Percentiles rank a stretch among this genome's conserved stretches.
Evolutionary conservation across 139 green algal species (phyloP).

Genomic region (Chlorella sp.): DNA sequence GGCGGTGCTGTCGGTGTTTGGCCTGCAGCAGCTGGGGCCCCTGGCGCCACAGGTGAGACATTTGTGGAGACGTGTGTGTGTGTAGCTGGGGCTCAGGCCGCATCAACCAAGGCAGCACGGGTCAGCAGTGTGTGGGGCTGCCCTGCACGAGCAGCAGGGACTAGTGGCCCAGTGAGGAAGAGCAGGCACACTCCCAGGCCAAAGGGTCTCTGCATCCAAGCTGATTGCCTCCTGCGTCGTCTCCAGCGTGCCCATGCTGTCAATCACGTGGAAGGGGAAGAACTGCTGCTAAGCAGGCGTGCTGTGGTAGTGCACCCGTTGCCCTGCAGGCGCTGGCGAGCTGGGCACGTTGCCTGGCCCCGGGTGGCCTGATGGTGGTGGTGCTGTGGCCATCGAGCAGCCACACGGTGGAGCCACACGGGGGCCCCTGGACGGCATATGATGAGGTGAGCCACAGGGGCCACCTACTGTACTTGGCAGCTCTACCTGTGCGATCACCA

Average conservation of each 20-base stretch:
- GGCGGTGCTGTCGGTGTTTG: slow-evolving; percentile 29
- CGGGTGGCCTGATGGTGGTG: slow-evolving; percentile 22
- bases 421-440: slow-evolving; percentile 17
- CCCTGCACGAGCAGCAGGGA: neutral
- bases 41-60: slow-evolving; percentile 23
- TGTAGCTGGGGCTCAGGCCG: too few relatives aligned
- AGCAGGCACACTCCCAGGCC: neutral
- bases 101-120: too few relatives aligned
- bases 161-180: neutral
- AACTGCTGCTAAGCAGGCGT: slow-evolving; percentile 36
- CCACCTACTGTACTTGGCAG: too few relatives aligned
- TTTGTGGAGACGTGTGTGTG: too few relatives aligned
- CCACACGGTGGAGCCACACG: slow-evolving; percentile 1
- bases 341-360: slow-evolving; percentile 18
- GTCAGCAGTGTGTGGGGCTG: too few relatives aligned
- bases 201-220: slow-evolving; percentile 11
- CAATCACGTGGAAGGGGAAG: slow-evolving; percentile 90
- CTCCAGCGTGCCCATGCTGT: slow-evolving; percentile 81
- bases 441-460: too few relatives aligned
- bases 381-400: slow-evolving; percentile 27
- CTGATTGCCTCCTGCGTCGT: slow-evolving; percentile 67
- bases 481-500: too few relatives aligned
- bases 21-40: slow-evolving; percentile 30
- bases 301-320: neutral
- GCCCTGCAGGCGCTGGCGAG: slow-evolving; percentile 10